These are phyloP conservation scores for Gracilaria vermiculophylla DNA, from an alignment of 23 red algal genomes.

Conservation along the genomic window DNA sequence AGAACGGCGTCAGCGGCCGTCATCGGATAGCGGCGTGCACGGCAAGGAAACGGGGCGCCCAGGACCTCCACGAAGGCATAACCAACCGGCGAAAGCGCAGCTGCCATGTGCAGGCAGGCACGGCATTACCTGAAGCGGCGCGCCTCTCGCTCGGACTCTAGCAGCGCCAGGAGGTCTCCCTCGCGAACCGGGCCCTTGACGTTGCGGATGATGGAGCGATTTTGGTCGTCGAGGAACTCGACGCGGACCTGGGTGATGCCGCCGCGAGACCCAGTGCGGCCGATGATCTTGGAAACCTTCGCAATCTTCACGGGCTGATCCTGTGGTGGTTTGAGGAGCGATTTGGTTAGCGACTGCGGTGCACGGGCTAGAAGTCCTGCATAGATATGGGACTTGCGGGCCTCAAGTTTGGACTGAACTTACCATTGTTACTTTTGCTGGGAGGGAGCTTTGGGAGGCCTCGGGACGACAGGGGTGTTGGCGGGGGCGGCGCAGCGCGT, in stretches of 20 bases:
- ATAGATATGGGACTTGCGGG: neutral
- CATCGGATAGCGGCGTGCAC: neutral
- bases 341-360: neutral
- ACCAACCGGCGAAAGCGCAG: neutral
- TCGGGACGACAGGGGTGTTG: no score
- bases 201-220: conserved; percentile 98
- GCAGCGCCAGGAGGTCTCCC: conserved; percentile 90
- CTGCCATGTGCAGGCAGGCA: neutral
- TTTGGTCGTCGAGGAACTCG: conserved; percentile 90
- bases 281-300: conserved; percentile 94
- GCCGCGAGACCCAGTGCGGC: conserved; percentile 97
- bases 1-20: no score
- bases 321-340: neutral
- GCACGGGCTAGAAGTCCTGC: neutral
- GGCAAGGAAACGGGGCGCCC: neutral
- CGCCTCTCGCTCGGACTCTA: conserved; percentile 97
- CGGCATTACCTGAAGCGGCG: conserved; percentile 81
- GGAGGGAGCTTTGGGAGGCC: no score
- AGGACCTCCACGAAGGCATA: neutral
- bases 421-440: no score
- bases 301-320: conserved; percentile 97
- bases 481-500: no score
- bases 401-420: no score
- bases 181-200: conserved; percentile 99
- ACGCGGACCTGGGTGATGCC: conserved; percentile 98